Percentiles rank a stretch among this genome's conserved stretches.
phyloP scores from a whole-genome alignment of 2,329 filamentous ascomycete genomes.

The Gremmenia infestans region DNA sequence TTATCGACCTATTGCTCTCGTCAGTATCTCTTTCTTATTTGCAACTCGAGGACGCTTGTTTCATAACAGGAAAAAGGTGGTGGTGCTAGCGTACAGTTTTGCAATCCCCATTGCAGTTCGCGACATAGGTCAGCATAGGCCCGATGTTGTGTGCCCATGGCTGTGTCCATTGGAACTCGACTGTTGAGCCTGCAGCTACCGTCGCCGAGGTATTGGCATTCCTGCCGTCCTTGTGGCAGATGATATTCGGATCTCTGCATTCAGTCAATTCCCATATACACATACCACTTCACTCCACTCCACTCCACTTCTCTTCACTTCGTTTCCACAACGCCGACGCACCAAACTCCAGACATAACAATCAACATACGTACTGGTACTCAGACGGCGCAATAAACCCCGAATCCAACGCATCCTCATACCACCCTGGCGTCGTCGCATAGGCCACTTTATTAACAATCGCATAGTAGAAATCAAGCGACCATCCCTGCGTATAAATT shows the following conservation, averaged over 20 bases:
- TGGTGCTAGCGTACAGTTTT: slow-evolving; percentile 21
- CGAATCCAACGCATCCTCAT: slow-evolving; percentile 42
- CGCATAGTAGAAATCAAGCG: slow-evolving; percentile 28
- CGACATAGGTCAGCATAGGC: slow-evolving; percentile 19
- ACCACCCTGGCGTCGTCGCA: slow-evolving; percentile 35
- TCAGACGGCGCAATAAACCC: slow-evolving; percentile 44
- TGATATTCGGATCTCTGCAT: slow-evolving; percentile 42
- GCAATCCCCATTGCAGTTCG: slow-evolving; percentile 31
- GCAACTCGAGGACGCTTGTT: too few species aligned
- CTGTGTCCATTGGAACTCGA: slow-evolving; percentile 55
- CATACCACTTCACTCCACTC: too few species aligned
- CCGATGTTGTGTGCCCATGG: slow-evolving; percentile 57
- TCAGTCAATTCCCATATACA: neutral
- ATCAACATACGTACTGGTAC: slow-evolving; percentile 32
- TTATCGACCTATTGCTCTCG: slow-evolving; percentile 25
- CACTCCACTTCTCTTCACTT: too few species aligned
- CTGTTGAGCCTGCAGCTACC: slow-evolving; percentile 51
- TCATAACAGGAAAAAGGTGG: neutral
- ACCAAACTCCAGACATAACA: neutral
- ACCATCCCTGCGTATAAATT: slow-evolving; percentile 25
- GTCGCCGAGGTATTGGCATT: slow-evolving; percentile 44
- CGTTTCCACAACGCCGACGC: too few species aligned
- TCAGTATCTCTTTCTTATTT: neutral
- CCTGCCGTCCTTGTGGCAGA: slow-evolving; percentile 54
- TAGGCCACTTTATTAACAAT: slow-evolving; percentile 9